A percentile compares a stretch with the other conserved stretches of the same genome.
These are phyloP conservation scores for Paramecium octaurelia DNA, from an alignment of 73 alveolate species.

Conservation along the genomic window DNA sequence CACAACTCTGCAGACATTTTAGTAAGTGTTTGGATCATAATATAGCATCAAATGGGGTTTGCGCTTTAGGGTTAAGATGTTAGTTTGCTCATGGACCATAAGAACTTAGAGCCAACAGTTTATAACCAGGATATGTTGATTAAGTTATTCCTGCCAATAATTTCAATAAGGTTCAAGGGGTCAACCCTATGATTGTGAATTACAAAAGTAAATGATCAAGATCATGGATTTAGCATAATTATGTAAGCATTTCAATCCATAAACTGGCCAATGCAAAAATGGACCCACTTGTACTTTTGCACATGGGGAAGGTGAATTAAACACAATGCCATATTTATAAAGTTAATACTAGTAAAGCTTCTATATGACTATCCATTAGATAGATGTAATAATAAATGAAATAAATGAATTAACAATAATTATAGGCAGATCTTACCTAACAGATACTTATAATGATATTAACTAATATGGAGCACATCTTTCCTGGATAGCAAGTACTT, in stretches of 20 bases:
- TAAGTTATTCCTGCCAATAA: background rate
- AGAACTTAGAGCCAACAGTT: background rate
- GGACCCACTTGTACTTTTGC: constrained; percentile 50
- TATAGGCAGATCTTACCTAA: background rate
- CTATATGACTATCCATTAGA: background rate
- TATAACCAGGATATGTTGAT: background rate
- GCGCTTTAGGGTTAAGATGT: constrained; percentile 45
- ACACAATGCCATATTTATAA: background rate
- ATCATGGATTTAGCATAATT: constrained; percentile 8
- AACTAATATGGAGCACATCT: constrained; percentile 27
- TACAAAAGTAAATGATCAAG: background rate
- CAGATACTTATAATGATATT: constrained; percentile 7
- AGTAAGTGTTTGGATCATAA: background rate
- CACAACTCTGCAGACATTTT: constrained; percentile 45
- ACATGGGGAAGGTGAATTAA: constrained; percentile 47
- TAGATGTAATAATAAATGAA: constrained; percentile 4
- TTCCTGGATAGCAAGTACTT: constrained; percentile 30
- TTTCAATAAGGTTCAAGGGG: background rate
- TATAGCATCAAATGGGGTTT: constrained; percentile 35
- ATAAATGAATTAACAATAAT: background rate
- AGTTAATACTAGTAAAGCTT: background rate
- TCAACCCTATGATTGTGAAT: constrained; percentile 41
- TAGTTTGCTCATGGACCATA: constrained; percentile 47
- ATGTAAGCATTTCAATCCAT: constrained; percentile 44
- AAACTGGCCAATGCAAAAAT: constrained; percentile 41